Percentiles rank a stretch among this genome's conserved stretches.
Conservation (phyloP, 2,329 filamentous ascomycete species). For the Zymoseptoria ardabiliae region DNA sequence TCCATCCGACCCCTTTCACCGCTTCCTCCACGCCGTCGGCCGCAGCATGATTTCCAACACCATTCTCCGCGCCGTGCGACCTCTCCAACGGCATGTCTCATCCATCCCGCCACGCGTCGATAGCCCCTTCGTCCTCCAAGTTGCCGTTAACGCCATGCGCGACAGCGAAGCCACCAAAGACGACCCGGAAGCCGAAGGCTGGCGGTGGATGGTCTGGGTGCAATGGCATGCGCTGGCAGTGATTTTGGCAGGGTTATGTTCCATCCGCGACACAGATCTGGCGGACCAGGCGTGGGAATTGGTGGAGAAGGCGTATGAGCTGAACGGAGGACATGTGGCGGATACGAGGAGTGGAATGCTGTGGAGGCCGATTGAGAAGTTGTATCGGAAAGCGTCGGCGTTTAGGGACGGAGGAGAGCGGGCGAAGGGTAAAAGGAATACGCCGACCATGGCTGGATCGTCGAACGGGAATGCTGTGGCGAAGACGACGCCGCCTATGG, state of each 20-base stretch:
- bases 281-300: constrained; percentile 45
- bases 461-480: neutral
- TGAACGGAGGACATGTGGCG: constrained; percentile 41
- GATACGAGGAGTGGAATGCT: constrained; percentile 45
- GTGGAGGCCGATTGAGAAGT: constrained; percentile 48
- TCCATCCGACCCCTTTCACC: constrained; percentile 14
- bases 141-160: constrained; percentile 41
- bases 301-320: constrained; percentile 40
- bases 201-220: constrained; percentile 47
- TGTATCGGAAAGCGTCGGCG: constrained; percentile 41
- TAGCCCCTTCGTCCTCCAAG: constrained; percentile 20
- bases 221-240: constrained; percentile 51
- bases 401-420: constrained; percentile 16
- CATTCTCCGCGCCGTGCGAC: constrained; percentile 22
- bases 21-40: constrained; percentile 17
- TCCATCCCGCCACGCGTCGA: constrained; percentile 22
- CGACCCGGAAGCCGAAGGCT: constrained; percentile 34
- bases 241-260: constrained; percentile 45
- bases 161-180: constrained; percentile 30
- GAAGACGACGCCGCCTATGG: neutral
- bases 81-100: constrained; percentile 18
- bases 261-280: constrained; percentile 39
- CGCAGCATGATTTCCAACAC: constrained; percentile 19
- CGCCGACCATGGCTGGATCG: neutral
- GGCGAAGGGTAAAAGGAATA: neutral